Base-by-base conservation (phyloP, 345 rosid species). In the Hypericum androsaemum region DNA sequence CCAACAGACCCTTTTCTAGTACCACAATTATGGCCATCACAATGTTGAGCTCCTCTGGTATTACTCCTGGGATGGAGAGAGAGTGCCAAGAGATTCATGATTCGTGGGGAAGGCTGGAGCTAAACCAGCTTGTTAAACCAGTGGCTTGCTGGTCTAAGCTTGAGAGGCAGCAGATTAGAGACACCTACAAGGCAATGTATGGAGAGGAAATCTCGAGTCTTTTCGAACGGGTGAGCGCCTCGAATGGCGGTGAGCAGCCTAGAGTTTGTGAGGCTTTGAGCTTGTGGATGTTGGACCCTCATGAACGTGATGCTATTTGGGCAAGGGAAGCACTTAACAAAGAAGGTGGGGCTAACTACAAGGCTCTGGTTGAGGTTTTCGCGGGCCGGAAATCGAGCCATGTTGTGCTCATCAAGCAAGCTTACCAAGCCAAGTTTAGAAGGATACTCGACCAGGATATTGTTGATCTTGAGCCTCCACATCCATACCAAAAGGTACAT, bases 351-450 rank as follows among this genome's bases (percentile, higher is more conserved):
- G 22, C 63, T 11, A 64, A 75, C 39, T 81, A 58, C 58, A 64
- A 36, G 62, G 78, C 73, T 12, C 64, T 84, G 5, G 61, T 74
- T 38, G 92, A 84, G 41, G 76, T 77, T 39, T 81, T 84, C 43
- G 71, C 69, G 9, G 78, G 88, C 3, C 59, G 83, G 54, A 84
- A 84, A 74, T 80, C 88, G 44, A 81, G 84, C 54, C 81, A 78
- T 50, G 37, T 81, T 39, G 50, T 43, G 48, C 72, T 80, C 42
- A 71, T 81, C 47, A 79, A 72, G 42, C 80, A 69, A 54, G 81
- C 72, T n/a, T 84, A 78, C 51, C 67, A 66, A 12, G 52, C 70
- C 41, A 78, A 58, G 51, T 79, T 71, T 49, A 68, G 61, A 39
- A 69, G 74, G 57, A 76, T 63, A 32, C 43, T 84, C 50, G 85